These are phyloP conservation scores for Cystoderma amianthinum DNA, from an alignment of 768 basidiomycete species.

Conservation along the genomic window DNA sequence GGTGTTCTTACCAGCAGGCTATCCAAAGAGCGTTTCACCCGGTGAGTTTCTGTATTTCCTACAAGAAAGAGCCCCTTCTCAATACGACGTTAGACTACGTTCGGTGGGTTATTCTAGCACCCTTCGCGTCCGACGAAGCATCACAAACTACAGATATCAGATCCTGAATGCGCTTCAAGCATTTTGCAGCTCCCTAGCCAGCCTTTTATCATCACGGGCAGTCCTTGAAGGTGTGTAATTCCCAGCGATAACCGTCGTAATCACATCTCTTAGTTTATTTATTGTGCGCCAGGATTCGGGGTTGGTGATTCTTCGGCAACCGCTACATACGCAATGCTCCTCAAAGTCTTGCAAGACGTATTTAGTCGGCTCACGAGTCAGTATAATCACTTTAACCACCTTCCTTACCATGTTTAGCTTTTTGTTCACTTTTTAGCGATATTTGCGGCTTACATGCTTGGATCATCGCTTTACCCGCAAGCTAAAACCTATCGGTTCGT, in stretches of 20 bases:
- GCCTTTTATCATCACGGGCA: conserved; percentile 58
- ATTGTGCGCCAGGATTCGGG: conserved; percentile 48
- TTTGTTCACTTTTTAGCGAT: conserved; percentile 38
- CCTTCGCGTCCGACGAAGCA: neutral
- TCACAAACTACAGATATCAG: conserved; percentile 43
- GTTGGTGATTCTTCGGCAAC: conserved; percentile 65
- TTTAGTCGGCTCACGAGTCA: conserved; percentile 58
- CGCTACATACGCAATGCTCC: conserved; percentile 56
- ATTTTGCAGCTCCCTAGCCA: conserved; percentile 61
- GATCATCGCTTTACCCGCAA: conserved; percentile 61
- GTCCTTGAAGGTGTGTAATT: conserved; percentile 51
- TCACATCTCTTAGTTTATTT: too few relatives aligned
- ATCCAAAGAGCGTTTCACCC: conserved; percentile 53
- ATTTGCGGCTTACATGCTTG: conserved; percentile 50
- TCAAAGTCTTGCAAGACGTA: conserved; percentile 61
- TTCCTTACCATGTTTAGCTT: neutral
- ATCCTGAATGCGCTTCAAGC: conserved; percentile 61
- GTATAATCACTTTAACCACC: conserved; percentile 10
- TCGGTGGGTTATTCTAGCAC: conserved; percentile 24
- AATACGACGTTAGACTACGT: conserved; percentile 38
- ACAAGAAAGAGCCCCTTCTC: too few relatives aligned
- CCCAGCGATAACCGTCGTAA: too few relatives aligned
- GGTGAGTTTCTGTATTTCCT: conserved; percentile 37
- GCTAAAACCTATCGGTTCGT: conserved; percentile 64
- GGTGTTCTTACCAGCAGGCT: conserved; percentile 58